Evolutionary conservation across 1,139 yeast genomes (phyloP).

Genomic region (Sugiyamaella neomexicana): DNA sequence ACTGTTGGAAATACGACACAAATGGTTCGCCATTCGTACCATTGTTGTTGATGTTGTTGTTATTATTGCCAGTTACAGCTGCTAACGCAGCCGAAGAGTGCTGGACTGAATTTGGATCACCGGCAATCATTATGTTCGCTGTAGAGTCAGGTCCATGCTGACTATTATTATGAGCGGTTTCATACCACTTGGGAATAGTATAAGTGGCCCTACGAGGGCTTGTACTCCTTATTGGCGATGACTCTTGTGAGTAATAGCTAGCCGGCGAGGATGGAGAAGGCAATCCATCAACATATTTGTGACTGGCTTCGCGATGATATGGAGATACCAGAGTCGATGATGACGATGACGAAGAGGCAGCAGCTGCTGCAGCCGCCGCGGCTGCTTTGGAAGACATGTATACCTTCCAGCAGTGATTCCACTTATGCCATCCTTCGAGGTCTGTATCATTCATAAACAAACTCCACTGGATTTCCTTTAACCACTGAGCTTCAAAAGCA

Average conservation of each 20-base stretch:
- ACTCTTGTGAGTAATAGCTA: slow-evolving; percentile 2
- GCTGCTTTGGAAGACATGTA: slow-evolving; percentile 19
- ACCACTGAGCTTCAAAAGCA: slow-evolving; percentile 72
- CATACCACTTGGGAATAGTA: slow-evolving; percentile 33
- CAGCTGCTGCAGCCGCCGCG: slow-evolving; percentile 1
- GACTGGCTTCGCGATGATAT: background rate
- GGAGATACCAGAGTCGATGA: too few species aligned
- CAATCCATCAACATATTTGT: slow-evolving; percentile 2
- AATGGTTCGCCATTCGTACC: slow-evolving; percentile 8
- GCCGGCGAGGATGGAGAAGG: slow-evolving; percentile 13
- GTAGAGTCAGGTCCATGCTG: background rate
- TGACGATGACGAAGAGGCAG: background rate
- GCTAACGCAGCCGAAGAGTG: slow-evolving; percentile 8
- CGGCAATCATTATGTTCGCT: background rate
- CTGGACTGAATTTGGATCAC: background rate
- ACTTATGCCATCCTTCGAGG: slow-evolving; percentile 41
- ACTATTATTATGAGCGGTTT: slow-evolving; percentile 22
- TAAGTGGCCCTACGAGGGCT: slow-evolving; percentile 21
- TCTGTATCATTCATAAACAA: slow-evolving; percentile 37
- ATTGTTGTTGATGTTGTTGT: too few species aligned
- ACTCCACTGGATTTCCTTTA: slow-evolving; percentile 43
- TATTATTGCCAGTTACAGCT: background rate
- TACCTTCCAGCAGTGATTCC: slow-evolving; percentile 43
- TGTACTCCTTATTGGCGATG: slow-evolving; percentile 1
- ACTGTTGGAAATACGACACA: slow-evolving; percentile 28